Conservation (phyloP, 202 grass and related monocot species). For the Sporobolus alterniflorus region DNA sequence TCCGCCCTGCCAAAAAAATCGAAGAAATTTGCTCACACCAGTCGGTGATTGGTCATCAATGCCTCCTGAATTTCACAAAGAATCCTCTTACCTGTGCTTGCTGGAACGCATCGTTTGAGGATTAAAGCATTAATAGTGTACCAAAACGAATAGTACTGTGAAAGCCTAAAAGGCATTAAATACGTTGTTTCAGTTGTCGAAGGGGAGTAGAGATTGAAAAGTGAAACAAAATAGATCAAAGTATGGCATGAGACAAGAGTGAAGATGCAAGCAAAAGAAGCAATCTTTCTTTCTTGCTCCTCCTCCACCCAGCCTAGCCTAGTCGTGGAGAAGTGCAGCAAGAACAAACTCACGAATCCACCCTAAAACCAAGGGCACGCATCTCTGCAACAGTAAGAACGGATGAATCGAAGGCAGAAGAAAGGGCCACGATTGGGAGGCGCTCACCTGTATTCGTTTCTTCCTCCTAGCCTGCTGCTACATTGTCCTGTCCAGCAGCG, state of each 20-base stretch:
- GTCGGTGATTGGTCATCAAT: no score
- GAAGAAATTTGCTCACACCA: no score
- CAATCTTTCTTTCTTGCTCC: neutral
- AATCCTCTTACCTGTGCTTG: no score
- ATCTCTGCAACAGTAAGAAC: neutral
- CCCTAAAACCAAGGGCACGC: neutral
- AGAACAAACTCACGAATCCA: neutral
- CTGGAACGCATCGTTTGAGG: neutral
- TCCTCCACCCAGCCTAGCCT: neutral
- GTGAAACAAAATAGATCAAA: neutral
- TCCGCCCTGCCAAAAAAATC: no score
- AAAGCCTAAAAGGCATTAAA: neutral
- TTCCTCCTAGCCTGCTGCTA: no score
- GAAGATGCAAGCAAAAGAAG: conserved; percentile 6
- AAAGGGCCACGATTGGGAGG: neutral
- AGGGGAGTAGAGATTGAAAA: neutral
- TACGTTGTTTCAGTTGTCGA: neutral
- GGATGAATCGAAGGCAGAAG: neutral
- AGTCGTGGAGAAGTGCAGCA: neutral
- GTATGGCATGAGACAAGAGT: neutral
- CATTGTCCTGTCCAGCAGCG: no score
- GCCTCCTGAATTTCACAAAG: no score
- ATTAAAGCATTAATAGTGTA: conserved; percentile 15
- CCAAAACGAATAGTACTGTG: neutral
- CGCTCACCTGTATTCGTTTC: conserved; percentile 25